Evolutionary conservation across 1,139 yeast genomes (phyloP), one percentile per base, ranked within the genome.

Genomic region (Diutina pseudorugosa): DNA sequence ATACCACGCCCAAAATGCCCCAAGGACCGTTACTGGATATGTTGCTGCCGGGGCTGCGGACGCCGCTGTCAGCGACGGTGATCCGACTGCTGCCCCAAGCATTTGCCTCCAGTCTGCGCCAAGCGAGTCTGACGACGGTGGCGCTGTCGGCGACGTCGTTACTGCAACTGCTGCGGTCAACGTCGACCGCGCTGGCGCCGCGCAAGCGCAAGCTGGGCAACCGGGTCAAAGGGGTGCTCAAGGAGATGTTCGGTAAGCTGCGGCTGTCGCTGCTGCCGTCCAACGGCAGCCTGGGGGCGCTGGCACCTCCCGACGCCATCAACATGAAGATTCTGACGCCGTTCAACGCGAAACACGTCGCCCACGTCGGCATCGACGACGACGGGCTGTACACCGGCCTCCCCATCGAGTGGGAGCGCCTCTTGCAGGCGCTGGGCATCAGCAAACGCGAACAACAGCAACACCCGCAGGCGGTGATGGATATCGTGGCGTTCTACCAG

Each of bases 401-500:
- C 53, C 98, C 98, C 1, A 81, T 80, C 51, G 96, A 88, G 65
- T 93, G 98, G 98, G 93, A 88, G 60, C 76, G 80, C 55, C 72
- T 90, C 51, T 73, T 93, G 56, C 79, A 84, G 19, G 94, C 91
- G 18, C 84, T 90, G 64, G 98, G 98, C 47, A 88, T 93, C 52
- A 79, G 95, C 5, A 80, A 79, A 59, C 79, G 77, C 49, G 98
- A 93, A 60, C 96, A 90, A 62, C 83, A 85, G 60, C 86, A 85
- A 60, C 90, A 93, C 63, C 96, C 97, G 2, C 94, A 89, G 66
- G 97, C 96, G 0, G 95, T 90, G 8, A 83, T 87, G 78, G 96
- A 90, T 62, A 90, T 91, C 58, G 95, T 91, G 55, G 88, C 91
- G 45, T 89, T 88, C 62, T 88, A 86, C 65, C 90, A 86, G 60